Evolutionary conservation across 148 eudicot genomes (phyloP), one percentile per base, ranked within the genome.

Genomic region (Chenopodium quinoa): DNA sequence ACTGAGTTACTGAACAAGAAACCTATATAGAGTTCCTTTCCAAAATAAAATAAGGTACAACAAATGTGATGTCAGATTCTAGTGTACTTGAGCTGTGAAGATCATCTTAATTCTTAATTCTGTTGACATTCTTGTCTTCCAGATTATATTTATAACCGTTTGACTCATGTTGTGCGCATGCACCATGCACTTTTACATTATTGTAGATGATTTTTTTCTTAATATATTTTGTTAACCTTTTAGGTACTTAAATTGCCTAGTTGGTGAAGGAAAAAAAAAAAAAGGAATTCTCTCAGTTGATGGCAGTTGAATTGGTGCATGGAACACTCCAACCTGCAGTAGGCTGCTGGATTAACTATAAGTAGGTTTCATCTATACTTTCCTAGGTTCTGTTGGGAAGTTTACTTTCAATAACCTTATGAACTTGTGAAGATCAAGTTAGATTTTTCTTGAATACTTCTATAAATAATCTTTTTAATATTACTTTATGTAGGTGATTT

Each of bases 241-340:
- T 63, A 82, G 85, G 85, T 82, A 77, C 85, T 82, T 78, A 46
- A 82, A 25, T 78, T 56, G 66, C 73, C 66, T 32, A 54, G 23
- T 20, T 22, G 47, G 47, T 5, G 40, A 25, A 22, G 14, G 54
- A 0, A 11, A 50, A 50, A 25, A 72, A 50, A 50, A 72, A 72
- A 78, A 72, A n/a, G 0, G 47, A 34, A 52, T 34, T 13, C 11
- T 31, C 48, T 73, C 58, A 34, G 50, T 37, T 37, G 46, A 2
- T 64, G 34, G 27, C 10, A 52, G 73, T 78, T 75, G 68, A 60
- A 71, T 60, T 32, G 77, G 76, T 77, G 68, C 84, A 68, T 64
- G 78, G 76, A 63, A 74, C 48, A 9, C 78, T 72, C 22, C 58
- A 20, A 44, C 56, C 31, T 63, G 79, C 63, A 46, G 80, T 77